phyloP scores from a whole-genome alignment of 192 early-diverging fungal genomes.

The Podila clonocystis region DNA sequence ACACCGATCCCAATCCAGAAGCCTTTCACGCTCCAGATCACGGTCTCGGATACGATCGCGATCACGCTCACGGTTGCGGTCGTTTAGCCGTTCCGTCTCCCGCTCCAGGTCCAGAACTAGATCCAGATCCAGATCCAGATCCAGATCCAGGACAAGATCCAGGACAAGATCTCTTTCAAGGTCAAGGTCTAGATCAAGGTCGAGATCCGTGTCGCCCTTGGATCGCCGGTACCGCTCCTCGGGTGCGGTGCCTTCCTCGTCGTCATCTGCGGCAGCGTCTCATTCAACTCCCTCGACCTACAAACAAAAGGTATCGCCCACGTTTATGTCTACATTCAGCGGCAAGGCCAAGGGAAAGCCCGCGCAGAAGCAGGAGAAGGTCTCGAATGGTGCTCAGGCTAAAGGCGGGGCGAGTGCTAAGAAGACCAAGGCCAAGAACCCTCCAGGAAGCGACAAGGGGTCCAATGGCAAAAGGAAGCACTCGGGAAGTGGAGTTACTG shows the following conservation, averaged over 20 bases:
- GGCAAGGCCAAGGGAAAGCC: not conserved
- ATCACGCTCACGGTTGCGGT: constrained; percentile 1
- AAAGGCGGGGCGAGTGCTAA: no score
- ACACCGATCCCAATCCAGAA: not conserved
- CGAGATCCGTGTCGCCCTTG: constrained; percentile 2
- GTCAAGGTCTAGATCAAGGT: constrained; percentile 5
- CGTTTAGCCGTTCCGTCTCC: not conserved
- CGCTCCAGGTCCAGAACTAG: constrained; percentile 8
- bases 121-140: constrained; percentile 4
- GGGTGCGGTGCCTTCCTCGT: not conserved
- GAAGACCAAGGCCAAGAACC: no score
- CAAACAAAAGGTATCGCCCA: not conserved
- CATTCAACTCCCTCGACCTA: no score
- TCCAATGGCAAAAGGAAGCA: no score
- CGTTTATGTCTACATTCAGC: not conserved
- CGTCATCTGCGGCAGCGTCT: no score
- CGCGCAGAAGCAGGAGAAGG: not conserved
- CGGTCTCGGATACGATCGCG: not conserved
- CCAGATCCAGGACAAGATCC: constrained; percentile 4
- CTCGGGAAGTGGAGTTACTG: no score
- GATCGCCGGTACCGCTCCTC: not conserved
- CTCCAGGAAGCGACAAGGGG: no score
- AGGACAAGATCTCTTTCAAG: constrained; percentile 2
- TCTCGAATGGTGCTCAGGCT: not conserved
- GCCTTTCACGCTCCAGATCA: constrained; percentile 2